phyloP scores from a whole-genome alignment of 1,284 basidiomycete genomes.

The Testicularia cyperi region DNA sequence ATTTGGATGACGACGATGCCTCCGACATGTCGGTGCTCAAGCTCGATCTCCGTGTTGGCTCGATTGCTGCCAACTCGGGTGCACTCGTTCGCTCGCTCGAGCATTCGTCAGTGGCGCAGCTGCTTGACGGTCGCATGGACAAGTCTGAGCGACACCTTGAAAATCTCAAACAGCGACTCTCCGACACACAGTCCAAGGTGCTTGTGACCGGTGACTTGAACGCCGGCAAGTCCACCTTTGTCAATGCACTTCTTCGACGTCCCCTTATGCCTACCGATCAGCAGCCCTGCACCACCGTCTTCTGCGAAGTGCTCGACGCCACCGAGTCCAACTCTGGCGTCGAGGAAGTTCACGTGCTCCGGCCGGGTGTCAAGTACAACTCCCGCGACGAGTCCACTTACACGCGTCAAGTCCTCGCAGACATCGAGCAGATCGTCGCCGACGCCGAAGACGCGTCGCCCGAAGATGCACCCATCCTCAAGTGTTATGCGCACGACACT shows the following conservation, averaged over 20 bases:
- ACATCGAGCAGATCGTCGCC: slow-evolving; percentile 76
- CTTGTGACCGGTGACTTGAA: slow-evolving; percentile 99
- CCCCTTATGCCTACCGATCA: slow-evolving; percentile 90
- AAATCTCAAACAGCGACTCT: slow-evolving; percentile 79
- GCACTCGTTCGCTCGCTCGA: slow-evolving; percentile 87
- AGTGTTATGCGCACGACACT: slow-evolving; percentile 61
- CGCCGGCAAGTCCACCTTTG: slow-evolving; percentile 96
- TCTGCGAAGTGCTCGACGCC: slow-evolving; percentile 95
- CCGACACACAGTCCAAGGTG: slow-evolving; percentile 91
- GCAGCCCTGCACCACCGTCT: slow-evolving; percentile 95
- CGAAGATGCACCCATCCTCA: slow-evolving; percentile 53
- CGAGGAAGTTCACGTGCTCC: slow-evolving; percentile 74
- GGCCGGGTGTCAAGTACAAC: slow-evolving; percentile 70
- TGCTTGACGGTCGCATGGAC: slow-evolving; percentile 83
- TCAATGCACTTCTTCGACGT: slow-evolving; percentile 83
- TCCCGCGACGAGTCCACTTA: slow-evolving; percentile 75
- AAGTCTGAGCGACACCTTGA: slow-evolving; percentile 77
- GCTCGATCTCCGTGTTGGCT: slow-evolving; percentile 87
- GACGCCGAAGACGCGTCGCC: slow-evolving; percentile 72
- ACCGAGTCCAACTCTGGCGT: slow-evolving; percentile 72
- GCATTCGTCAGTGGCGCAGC: slow-evolving; percentile 85
- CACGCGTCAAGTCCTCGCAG: slow-evolving; percentile 69
- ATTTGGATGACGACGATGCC: slow-evolving; percentile 15
- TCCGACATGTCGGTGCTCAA: slow-evolving; percentile 68
- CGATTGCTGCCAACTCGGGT: slow-evolving; percentile 65